phyloP scores from a whole-genome alignment of 2,329 filamentous ascomycete genomes.

The Colletotrichum gloeosporioides region DNA sequence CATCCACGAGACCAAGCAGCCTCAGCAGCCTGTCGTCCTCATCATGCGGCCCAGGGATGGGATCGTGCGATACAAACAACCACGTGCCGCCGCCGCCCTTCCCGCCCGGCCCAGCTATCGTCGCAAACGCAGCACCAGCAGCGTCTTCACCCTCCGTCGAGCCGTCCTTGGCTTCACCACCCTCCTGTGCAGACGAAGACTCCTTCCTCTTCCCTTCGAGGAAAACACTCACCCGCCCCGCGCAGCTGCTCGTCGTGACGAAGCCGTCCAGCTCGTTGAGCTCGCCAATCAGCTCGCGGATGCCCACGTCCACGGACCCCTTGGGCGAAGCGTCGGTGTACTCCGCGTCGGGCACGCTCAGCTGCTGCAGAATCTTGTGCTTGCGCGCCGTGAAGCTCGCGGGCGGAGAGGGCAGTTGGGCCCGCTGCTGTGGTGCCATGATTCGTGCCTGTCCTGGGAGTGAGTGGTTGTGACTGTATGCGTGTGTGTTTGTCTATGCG shows the following conservation, averaged over 20 bases:
- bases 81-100: slow-evolving; percentile 86
- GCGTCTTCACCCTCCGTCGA: slow-evolving; percentile 20
- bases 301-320: slow-evolving; percentile 81
- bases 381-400: slow-evolving; percentile 67
- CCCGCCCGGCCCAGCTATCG: slow-evolving; percentile 71
- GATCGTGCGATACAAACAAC: slow-evolving; percentile 88
- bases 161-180: not conserved
- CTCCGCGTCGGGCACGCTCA: slow-evolving; percentile 70
- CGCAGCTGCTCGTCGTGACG: slow-evolving; percentile 93
- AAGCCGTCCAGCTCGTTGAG: slow-evolving; percentile 79
- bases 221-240: slow-evolving; percentile 86
- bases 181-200: not conserved
- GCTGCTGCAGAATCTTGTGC: slow-evolving; percentile 71
- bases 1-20: slow-evolving; percentile 43
- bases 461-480: not conserved
- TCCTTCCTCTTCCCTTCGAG: slow-evolving; percentile 69
- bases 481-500: not conserved
- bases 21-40: slow-evolving; percentile 20
- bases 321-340: slow-evolving; percentile 90
- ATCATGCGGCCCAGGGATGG: slow-evolving; percentile 47
- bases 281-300: slow-evolving; percentile 76
- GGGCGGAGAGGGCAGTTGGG: slow-evolving; percentile 32
- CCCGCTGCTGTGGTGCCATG: not conserved
- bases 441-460: not conserved
- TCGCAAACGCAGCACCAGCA: slow-evolving; percentile 1